Percentiles rank a stretch among this genome's conserved stretches.
Conservation (phyloP, 1,284 basidiomycete genomes). For the Pyrrhoderma noxium region DNA sequence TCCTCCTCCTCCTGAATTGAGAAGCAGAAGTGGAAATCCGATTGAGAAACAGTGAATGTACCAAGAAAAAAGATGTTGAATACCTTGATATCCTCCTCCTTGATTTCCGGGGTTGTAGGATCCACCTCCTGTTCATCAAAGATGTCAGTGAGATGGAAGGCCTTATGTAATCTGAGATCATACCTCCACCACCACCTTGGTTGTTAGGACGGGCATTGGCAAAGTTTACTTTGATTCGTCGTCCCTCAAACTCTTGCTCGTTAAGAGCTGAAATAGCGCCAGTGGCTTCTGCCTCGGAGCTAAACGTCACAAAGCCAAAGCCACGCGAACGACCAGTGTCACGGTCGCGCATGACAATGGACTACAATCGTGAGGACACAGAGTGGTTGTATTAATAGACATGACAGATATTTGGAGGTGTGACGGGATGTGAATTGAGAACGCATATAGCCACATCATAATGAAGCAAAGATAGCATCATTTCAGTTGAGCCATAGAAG, state of each 20-base stretch:
- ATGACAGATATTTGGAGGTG: conserved; percentile 6
- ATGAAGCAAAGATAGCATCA: conserved; percentile 17
- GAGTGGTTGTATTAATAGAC: not conserved
- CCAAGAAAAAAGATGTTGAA: no score
- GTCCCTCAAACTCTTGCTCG: conserved; percentile 91
- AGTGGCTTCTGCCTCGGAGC: conserved; percentile 58
- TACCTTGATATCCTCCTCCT: no score
- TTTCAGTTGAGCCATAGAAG: not conserved
- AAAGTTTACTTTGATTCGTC: conserved; percentile 90
- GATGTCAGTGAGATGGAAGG: no score
- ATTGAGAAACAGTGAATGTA: no score
- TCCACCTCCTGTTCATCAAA: no score
- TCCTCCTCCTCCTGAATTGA: conserved; percentile 9
- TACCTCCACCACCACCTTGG: conserved; percentile 31
- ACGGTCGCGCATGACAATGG: conserved; percentile 96
- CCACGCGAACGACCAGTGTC: conserved; percentile 94
- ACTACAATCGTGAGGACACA: conserved; percentile 41
- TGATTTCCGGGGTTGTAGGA: no score
- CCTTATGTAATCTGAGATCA: no score
- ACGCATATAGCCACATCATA: not conserved
- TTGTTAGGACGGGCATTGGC: conserved; percentile 71
- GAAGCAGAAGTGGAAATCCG: no score
- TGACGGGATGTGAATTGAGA: not conserved
- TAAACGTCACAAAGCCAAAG: conserved; percentile 92
- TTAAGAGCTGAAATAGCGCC: conserved; percentile 76